These are phyloP conservation scores for Maudiozyma turicensis DNA, from an alignment of 805 yeast species.

Conservation along the genomic window DNA sequence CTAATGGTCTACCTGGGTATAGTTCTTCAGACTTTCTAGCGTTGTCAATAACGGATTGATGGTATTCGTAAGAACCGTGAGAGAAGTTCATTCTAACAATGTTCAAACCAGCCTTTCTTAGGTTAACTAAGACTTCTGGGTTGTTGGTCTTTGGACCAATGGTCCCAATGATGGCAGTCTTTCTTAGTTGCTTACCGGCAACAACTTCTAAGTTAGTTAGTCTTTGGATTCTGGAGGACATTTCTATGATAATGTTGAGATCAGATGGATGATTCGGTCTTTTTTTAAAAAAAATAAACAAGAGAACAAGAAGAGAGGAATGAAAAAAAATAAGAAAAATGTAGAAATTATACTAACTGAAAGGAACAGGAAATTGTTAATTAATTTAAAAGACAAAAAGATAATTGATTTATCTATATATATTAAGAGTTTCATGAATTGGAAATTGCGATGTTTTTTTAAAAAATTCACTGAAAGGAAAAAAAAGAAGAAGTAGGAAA, in stretches of 20 bases:
- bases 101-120: constrained; percentile 96
- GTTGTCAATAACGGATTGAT: constrained; percentile 92
- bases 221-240: constrained; percentile 60
- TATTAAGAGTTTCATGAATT: not conserved
- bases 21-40: constrained; percentile 88
- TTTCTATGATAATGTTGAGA: constrained; percentile 3
- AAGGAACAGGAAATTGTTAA: not conserved
- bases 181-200: constrained; percentile 75
- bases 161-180: constrained; percentile 96
- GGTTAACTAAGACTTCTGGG: constrained; percentile 70
- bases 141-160: constrained; percentile 97
- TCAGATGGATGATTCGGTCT: not conserved
- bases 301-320: not conserved
- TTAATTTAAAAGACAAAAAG: not conserved
- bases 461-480: no score
- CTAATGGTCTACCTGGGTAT: constrained; percentile 92
- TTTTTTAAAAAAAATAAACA: not conserved
- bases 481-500: no score
- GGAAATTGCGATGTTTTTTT: not conserved
- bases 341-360: not conserved
- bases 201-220: constrained; percentile 68
- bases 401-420: not conserved
- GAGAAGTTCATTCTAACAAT: constrained; percentile 98
- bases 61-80: constrained; percentile 97
- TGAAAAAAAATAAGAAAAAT: not conserved